Base-by-base conservation (phyloP, 345 rosid genomes). In the Ceriops tagal region DNA sequence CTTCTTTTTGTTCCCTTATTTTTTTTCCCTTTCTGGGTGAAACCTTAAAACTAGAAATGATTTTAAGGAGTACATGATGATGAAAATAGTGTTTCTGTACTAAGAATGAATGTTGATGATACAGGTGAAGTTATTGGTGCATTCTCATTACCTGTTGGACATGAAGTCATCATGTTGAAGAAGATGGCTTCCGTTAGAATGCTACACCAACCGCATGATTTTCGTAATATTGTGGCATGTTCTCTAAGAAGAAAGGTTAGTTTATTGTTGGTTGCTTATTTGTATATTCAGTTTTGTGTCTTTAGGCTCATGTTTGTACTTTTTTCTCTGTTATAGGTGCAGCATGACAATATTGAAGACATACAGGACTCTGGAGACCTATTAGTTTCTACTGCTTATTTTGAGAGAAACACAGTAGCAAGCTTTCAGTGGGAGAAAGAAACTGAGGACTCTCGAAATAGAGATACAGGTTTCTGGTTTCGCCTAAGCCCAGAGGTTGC, bases 111-210 rank as follows among this genome's bases (percentile, higher is more conserved):
- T 56, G 58, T n/a, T 75, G 73, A 58, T 77, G n/a, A 74, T 79
- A 51, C 83, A 95, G 99, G 99, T 76, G 99, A 95, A 82, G 96
- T 95, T 75, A 85, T 88, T 20, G 97, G 99, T 73, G 87, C 96
- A 7, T 83, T 92, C 74, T 92, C 96, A 63, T 82, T 95, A 77
- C 85, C 92, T 75, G 84, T 92, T 85, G 96, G 91, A 65, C 87
- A 77, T 80, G 90, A 89, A 53, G 80, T 79, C 58, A 81, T 53
- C 67, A 70, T 65, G 55, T 77, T 95, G 71, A 86, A 87, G 83
- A 92, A 92, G 84, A 77, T 90, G 68, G 81, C 91, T 74, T 92
- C 99, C 64, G 82, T 82, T 31, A 88, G 93, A 82, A 80, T 89
- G 85, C 72, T 86, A 71, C 82, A 87, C 77, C 96, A 85, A 26